Evolutionary conservation across 176 grass and related monocot genomes (phyloP), one percentile per base, ranked within the genome.

Genomic region (Aechmea fasciata): DNA sequence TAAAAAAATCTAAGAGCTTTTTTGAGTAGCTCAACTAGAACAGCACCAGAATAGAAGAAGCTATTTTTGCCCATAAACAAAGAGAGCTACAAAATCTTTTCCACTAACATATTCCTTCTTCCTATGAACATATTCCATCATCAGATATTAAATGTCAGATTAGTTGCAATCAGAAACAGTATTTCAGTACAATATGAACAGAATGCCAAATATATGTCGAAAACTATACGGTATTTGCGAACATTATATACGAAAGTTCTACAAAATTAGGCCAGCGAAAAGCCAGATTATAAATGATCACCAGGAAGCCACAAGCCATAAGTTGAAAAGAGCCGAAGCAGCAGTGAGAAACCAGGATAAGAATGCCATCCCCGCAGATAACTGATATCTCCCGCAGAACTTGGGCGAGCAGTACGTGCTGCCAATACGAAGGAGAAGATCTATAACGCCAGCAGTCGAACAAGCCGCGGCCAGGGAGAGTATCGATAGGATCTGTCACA

Each of bases 331-430:
- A 62, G 88, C 82, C 0, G 92, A 87, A 19, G 81, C 81, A 8
- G 92, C 88, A 28, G 84, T 92, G 12, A 96, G 85, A 71, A 83
- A 73, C 88, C 92, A 96, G 13, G 92, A 80, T 48, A 92, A 23
- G 82, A 96, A 96, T 19, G 92, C 92, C 92, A 96, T 96, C 51
- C 69, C 77, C 0, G 86, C 68, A 0, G 92, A 96, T 13, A 92
- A 1, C 68, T 96, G 88, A 64, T 87, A 96, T 73, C 88, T 79
- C 12, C 86, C 81, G 41, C 92, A 96, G 64, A 85, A 77, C 62
- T 73, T 88, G 18, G 88, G 88, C 0, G 88, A 71, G 52, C 86
- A 92, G 0, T 92, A 81, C 0, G 75, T 9, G 3, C 86, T 85
- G 17, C 83, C 72, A 14, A 80, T 63, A 25, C 77, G 79, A 17